These are phyloP conservation scores for Hemisphaericaspora lyxosophila DNA, from an alignment of 1,139 yeast genomes.

Conservation along the genomic window DNA sequence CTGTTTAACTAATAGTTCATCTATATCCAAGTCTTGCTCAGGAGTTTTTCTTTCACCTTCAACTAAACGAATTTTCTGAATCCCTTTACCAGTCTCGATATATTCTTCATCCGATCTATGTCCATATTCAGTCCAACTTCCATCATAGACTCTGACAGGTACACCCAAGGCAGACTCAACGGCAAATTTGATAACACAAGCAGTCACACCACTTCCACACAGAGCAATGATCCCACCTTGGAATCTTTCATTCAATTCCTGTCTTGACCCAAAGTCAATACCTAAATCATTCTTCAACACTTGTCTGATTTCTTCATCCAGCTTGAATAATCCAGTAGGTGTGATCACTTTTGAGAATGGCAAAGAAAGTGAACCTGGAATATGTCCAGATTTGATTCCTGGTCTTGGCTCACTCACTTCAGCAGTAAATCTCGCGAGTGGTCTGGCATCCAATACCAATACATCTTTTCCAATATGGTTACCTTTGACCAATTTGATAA, in stretches of 20 bases:
- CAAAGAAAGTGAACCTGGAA: constrained; percentile 75
- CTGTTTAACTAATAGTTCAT: constrained; percentile 1
- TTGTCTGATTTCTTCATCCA: constrained; percentile 42
- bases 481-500: constrained; percentile 52
- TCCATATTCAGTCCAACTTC: constrained; percentile 86
- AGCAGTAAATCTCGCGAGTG: constrained; percentile 73
- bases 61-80: not conserved
- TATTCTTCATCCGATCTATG: constrained; percentile 40
- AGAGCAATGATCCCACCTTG: constrained; percentile 68
- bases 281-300: constrained; percentile 44
- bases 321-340: constrained; percentile 49
- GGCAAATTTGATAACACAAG: constrained; percentile 69
- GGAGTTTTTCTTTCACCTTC: not conserved
- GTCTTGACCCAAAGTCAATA: constrained; percentile 28
- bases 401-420: constrained; percentile 83
- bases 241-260: constrained; percentile 21
- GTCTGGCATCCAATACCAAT: constrained; percentile 77
- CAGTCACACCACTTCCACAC: constrained; percentile 97
- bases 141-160: constrained; percentile 80
- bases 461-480: constrained; percentile 50
- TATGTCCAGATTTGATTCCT: constrained; percentile 85
- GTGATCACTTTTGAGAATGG: constrained; percentile 68
- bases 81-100: constrained; percentile 24
- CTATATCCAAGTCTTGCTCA: constrained; percentile 1
- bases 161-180: constrained; percentile 52